Evolutionary conservation across 495 filamentous ascomycete genomes (phyloP).

Genomic region (Trichoderma reesei): DNA sequence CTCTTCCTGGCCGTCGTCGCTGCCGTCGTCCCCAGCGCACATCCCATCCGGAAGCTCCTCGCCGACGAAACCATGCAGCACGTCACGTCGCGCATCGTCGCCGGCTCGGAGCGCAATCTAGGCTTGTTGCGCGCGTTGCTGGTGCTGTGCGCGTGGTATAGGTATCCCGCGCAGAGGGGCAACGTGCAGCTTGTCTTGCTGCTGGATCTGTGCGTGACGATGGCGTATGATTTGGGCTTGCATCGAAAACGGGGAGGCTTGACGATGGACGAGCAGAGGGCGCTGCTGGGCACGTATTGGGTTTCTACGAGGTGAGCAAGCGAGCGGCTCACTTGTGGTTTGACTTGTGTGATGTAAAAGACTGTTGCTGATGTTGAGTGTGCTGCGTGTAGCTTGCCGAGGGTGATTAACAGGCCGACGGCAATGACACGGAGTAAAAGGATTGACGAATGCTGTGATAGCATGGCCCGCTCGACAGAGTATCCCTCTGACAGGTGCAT

Average conservation of each 20-base stretch:
- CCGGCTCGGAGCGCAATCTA: background rate
- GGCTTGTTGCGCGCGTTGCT: background rate
- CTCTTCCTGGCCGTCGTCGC: slow-evolving; percentile 5
- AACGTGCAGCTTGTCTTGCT: slow-evolving; percentile 3
- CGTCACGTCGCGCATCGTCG: background rate
- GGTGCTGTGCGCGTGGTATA: slow-evolving; percentile 5
- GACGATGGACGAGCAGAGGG: background rate
- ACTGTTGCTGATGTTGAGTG: background rate
- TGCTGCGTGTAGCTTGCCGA: background rate
- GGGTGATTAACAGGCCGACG: background rate
- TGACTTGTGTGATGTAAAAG: background rate
- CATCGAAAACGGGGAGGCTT: background rate
- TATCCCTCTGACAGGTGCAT: slow-evolving; percentile 5
- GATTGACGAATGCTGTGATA: background rate
- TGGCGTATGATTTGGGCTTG: background rate
- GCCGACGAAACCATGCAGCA: slow-evolving; percentile 9
- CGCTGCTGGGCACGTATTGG: slow-evolving; percentile 7
- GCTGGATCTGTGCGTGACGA: background rate
- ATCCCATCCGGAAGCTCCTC: background rate
- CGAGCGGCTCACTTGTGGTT: background rate
- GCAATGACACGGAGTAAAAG: background rate
- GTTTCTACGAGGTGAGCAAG: background rate
- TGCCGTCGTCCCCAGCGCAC: background rate
- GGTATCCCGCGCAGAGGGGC: background rate
- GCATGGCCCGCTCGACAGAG: background rate